A percentile compares a stretch with the other conserved stretches of the same genome.
Evolutionary conservation across 1,139 yeast genomes (phyloP).

Genomic region (Yamadazyma membranifaciens): DNA sequence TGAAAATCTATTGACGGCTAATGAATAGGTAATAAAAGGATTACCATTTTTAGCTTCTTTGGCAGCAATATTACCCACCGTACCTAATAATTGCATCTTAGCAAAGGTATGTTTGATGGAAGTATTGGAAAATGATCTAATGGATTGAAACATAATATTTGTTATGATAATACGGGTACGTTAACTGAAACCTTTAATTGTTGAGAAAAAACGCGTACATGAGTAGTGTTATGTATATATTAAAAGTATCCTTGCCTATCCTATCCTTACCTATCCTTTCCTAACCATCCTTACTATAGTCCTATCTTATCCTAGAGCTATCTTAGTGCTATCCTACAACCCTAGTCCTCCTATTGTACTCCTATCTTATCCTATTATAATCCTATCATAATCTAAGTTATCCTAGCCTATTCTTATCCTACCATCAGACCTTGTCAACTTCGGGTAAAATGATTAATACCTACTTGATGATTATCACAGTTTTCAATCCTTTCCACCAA

Average conservation of each 20-base stretch:
- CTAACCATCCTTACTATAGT: not conserved
- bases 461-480: too few relatives aligned
- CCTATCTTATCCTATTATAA: not conserved
- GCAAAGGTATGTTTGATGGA: conserved; percentile 37
- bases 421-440: too few relatives aligned
- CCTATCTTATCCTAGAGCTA: too few relatives aligned
- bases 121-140: conserved; percentile 35
- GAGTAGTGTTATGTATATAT: not conserved
- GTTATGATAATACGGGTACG: not conserved
- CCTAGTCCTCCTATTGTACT: not conserved
- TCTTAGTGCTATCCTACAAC: too few relatives aligned
- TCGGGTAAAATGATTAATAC: too few relatives aligned
- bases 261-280: not conserved
- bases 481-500: conserved; percentile 28
- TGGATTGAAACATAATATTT: conserved; percentile 4
- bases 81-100: conserved; percentile 42
- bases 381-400: too few relatives aligned
- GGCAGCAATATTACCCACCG: conserved; percentile 37
- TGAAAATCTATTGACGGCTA: conserved; percentile 42
- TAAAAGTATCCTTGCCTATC: too few relatives aligned
- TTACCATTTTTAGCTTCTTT: conserved; percentile 40
- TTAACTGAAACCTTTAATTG: not conserved
- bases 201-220: not conserved
- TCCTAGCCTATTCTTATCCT: too few relatives aligned
- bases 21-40: conserved; percentile 40